phyloP scores from a whole-genome alignment of 1,284 basidiomycete genomes.

The Ganoderma sinense region DNA sequence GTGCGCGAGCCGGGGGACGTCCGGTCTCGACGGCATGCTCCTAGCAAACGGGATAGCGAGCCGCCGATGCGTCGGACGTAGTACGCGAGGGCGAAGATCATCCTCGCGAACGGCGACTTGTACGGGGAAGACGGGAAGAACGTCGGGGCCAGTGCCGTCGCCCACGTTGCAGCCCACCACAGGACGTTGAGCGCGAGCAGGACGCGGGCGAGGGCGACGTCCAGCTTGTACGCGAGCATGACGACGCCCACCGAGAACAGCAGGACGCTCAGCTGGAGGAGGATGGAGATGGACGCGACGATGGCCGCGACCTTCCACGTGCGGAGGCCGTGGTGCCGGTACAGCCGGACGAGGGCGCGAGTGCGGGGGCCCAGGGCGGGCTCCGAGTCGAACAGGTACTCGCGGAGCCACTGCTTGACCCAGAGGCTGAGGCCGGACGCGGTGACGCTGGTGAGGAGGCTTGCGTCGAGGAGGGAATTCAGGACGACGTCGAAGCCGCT shows the following conservation, averaged over 20 bases:
- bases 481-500: constrained; percentile 7
- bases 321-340: constrained; percentile 12
- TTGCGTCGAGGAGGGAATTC: constrained; percentile 13
- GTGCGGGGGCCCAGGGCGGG: constrained; percentile 10
- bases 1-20: no score
- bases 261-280: constrained; percentile 22
- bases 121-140: constrained; percentile 11
- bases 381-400: constrained; percentile 12
- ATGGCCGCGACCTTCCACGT: constrained; percentile 11
- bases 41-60: no score
- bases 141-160: constrained; percentile 14
- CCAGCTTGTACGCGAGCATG: constrained; percentile 14
- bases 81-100: not conserved
- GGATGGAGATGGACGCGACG: constrained; percentile 18
- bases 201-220: constrained; percentile 13
- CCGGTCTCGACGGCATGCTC: no score
- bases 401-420: constrained; percentile 24
- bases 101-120: constrained; percentile 18
- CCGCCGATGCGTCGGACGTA: not conserved
- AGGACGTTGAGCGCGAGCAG: not conserved
- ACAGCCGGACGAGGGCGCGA: constrained; percentile 11
- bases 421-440: constrained; percentile 19
- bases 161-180: constrained; percentile 14
- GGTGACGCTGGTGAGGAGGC: constrained; percentile 19
- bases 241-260: constrained; percentile 19